phyloP scores from a whole-genome alignment of 73 alveolate species.

The Uronychia setigera region DNA sequence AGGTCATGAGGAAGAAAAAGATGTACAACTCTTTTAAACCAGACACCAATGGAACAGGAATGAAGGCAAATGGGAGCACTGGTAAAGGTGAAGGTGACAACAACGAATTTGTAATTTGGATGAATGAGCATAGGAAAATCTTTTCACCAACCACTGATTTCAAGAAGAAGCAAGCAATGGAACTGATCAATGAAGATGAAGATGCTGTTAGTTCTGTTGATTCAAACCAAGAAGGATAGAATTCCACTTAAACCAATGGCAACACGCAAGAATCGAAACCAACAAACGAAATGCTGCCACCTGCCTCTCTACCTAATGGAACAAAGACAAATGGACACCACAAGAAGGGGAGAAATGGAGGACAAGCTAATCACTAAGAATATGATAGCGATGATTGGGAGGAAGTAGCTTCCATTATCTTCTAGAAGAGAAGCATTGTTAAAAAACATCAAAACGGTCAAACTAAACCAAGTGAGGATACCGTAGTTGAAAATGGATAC shows the following conservation, averaged over 20 bases:
- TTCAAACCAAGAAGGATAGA: not conserved
- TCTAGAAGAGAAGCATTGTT: not conserved
- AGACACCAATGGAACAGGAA: not conserved
- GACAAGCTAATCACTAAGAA: not conserved
- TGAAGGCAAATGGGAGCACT: not conserved
- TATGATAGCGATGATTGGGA: not conserved
- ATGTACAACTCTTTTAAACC: not conserved
- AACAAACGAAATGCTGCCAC: not conserved
- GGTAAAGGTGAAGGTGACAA: not conserved
- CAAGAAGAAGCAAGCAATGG: not conserved
- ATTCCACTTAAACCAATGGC: not conserved
- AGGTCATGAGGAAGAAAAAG: slow-evolving; percentile 22
- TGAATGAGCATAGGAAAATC: slow-evolving; percentile 4
- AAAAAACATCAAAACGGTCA: no score
- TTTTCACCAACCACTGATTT: not conserved
- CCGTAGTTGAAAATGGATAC: no score
- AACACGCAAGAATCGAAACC: not conserved
- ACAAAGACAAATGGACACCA: no score
- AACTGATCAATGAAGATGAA: not conserved
- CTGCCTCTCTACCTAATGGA: no score
- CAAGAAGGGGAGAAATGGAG: not conserved
- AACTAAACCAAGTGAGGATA: no score
- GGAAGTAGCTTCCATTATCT: not conserved
- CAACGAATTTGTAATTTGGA: not conserved
- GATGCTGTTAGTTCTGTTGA: not conserved